phyloP scores from a whole-genome alignment of 108 stramenopile genomes.

The Pseudonitzschia delicatissima region DNA sequence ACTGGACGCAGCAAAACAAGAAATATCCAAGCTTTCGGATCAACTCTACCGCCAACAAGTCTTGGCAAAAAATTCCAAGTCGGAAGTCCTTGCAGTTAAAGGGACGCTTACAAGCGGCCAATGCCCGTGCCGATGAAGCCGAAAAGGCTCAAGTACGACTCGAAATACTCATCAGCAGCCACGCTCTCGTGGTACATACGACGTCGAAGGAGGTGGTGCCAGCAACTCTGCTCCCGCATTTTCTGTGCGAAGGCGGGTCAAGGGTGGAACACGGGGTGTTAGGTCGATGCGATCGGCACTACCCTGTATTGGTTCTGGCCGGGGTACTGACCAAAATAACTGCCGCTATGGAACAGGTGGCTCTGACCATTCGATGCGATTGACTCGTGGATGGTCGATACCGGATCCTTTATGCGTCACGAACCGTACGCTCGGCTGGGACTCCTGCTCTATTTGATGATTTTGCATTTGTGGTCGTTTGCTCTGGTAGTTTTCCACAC shows the following conservation, averaged over 20 bases:
- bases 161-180: not conserved
- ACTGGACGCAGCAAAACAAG: conserved; percentile 30
- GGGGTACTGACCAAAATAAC: conserved; percentile 20
- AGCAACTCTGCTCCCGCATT: not conserved
- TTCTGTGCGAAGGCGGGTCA: conserved; percentile 29
- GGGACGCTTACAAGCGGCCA: conserved; percentile 66
- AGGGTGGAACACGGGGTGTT: conserved; percentile 30
- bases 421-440: conserved; percentile 76
- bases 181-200: conserved; percentile 21
- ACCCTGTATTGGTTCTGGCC: conserved; percentile 53
- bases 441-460: conserved; percentile 61
- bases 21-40: conserved; percentile 62
- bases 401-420: conserved; percentile 61
- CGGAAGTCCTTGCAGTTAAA: conserved; percentile 69
- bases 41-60: conserved; percentile 68
- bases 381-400: conserved; percentile 69
- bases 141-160: conserved; percentile 36
- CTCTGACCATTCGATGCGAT: conserved; percentile 66
- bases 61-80: conserved; percentile 45
- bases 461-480: conserved; percentile 83
- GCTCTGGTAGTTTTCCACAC: conserved; percentile 77
- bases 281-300: conserved; percentile 65
- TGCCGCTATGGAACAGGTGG: conserved; percentile 54
- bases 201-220: conserved; percentile 25
- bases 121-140: conserved; percentile 50